Base-by-base conservation (phyloP, 805 yeast species). In the Torulaspora quercuum region DNA sequence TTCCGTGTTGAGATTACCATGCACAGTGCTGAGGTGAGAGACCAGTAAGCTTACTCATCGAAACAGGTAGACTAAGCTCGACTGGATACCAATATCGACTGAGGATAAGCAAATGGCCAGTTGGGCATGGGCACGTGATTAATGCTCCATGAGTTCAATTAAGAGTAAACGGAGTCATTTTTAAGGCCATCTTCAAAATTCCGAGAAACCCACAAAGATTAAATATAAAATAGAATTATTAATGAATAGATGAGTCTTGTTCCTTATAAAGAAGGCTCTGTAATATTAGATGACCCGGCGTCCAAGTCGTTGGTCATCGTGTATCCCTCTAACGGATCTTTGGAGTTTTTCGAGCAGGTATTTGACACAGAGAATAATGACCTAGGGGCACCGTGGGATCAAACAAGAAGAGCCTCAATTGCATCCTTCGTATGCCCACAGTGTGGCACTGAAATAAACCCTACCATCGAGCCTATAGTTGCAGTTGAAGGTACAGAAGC, bases 191-290 rank as follows among this genome's bases (percentile, higher is more conserved):
- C n/a, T n/a, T n/a, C n/a, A n/a, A n/a, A n/a, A n/a, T n/a, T n/a
- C n/a, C n/a, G n/a, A n/a, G n/a, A n/a, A n/a, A n/a, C n/a, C n/a
- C n/a, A n/a, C n/a, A n/a, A n/a, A n/a, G n/a, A n/a, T n/a, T n/a
- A n/a, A n/a, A n/a, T n/a, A n/a, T n/a, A n/a, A n/a, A n/a, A n/a
- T n/a, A n/a, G n/a, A n/a, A n/a, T n/a, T n/a, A n/a, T n/a, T n/a
- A n/a, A n/a, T n/a, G n/a, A n/a, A n/a, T n/a, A n/a, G n/a, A 55
- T 53, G 57, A 55, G 59, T 43, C 41, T 53, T 7, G 49, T 55
- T 16, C 59, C 59, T 3, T 55, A 51, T 30, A 48, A 41, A 16
- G 49, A 49, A 22, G 54, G 53, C 15, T 50, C 58, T 1, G 39
- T 58, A 14, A 56, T 58, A 25, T 25, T 58, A 20, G 50, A 53